These are phyloP conservation scores for Harrya chromipes DNA, from an alignment of 768 basidiomycete species.

Conservation along the genomic window DNA sequence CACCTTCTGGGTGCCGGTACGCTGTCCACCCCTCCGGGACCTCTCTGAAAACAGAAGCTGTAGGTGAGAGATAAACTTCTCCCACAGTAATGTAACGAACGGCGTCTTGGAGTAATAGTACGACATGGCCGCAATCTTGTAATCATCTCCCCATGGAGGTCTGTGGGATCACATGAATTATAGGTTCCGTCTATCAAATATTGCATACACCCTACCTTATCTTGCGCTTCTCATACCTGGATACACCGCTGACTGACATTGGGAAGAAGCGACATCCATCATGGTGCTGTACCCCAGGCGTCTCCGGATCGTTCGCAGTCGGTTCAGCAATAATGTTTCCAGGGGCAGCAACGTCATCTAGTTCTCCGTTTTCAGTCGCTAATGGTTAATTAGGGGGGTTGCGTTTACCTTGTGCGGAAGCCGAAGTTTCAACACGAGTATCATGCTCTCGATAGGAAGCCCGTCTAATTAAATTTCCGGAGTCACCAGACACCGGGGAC, in stretches of 20 bases:
- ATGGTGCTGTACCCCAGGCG: constrained; percentile 5
- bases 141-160: neutral
- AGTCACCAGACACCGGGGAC: constrained; percentile 14
- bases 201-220: constrained; percentile 6
- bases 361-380: neutral
- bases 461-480: constrained; percentile 20
- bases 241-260: constrained; percentile 13
- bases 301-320: neutral
- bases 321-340: constrained; percentile 5
- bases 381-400: neutral
- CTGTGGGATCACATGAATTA: constrained; percentile 9
- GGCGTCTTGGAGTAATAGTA: constrained; percentile 17
- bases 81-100: constrained; percentile 13
- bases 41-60: constrained; percentile 6
- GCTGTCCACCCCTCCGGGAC: constrained; percentile 42
- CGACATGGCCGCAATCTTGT: constrained; percentile 14
- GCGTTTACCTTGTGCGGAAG: neutral
- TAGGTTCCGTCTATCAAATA: neutral
- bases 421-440: no score
- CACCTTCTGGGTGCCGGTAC: constrained; percentile 58
- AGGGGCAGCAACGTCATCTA: neutral
- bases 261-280: constrained; percentile 9
- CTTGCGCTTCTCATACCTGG: constrained; percentile 11
- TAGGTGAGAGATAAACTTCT: neutral
- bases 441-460: constrained; percentile 20